Conservation (phyloP, 139 green algal species). For the Volvox africanus region DNA sequence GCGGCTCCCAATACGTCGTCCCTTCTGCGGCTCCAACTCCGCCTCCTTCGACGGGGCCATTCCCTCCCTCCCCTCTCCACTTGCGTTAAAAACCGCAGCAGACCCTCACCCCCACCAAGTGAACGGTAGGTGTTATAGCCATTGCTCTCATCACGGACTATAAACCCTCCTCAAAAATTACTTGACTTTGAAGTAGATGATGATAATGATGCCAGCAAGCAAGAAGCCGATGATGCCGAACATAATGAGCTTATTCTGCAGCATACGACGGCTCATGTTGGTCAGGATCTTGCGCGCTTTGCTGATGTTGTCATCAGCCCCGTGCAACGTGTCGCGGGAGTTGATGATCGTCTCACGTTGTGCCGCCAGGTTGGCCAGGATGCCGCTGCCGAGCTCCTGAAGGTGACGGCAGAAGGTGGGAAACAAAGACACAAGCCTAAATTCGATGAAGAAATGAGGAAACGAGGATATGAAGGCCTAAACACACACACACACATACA, state of each 20-base stretch:
- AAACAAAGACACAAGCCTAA: not conserved
- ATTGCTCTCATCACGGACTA: too few relatives aligned
- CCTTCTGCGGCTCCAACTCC: too few relatives aligned
- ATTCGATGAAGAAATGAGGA: not conserved
- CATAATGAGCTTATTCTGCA: constrained; percentile 93
- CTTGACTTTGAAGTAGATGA: constrained; percentile 72
- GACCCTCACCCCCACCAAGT: too few relatives aligned
- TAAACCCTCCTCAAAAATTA: not conserved
- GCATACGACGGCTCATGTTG: constrained; percentile 87
- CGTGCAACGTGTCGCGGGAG: constrained; percentile 87
- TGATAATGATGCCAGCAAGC: constrained; percentile 71
- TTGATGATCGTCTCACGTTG: constrained; percentile 95
- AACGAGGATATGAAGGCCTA: not conserved
- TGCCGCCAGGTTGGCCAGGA: constrained; percentile 92
- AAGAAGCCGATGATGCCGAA: constrained; percentile 68
- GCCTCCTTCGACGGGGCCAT: too few relatives aligned
- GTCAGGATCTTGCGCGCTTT: constrained; percentile 86
- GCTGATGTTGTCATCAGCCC: constrained; percentile 93
- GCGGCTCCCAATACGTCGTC: too few relatives aligned
- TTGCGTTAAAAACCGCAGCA: too few relatives aligned
- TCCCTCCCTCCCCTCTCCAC: too few relatives aligned
- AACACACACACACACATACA: too few relatives aligned
- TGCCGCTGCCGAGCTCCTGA: constrained; percentile 94
- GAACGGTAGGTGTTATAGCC: too few relatives aligned
- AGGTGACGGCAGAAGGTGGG: not conserved